Evolutionary conservation across 1,139 yeast genomes (phyloP).

Genomic region (Diutina catenulata): DNA sequence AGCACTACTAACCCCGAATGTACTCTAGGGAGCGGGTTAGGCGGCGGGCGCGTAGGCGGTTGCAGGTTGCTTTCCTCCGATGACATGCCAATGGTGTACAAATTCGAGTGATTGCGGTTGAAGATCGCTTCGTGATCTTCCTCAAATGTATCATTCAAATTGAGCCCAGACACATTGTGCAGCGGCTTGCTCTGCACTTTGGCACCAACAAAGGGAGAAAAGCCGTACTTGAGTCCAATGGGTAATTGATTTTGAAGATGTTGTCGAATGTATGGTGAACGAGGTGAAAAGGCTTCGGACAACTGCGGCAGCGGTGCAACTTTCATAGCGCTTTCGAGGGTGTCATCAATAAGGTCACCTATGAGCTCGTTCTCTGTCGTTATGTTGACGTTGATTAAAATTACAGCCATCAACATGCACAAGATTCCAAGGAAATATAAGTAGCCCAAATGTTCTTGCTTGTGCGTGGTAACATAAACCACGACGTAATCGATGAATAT

Average conservation of each 20-base stretch:
- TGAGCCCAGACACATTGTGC: conserved; percentile 10
- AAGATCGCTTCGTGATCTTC: conserved; percentile 9
- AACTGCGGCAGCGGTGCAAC: conserved; percentile 14
- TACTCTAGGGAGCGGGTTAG: no score
- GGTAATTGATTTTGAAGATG: conserved; percentile 5
- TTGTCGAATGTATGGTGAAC: no score
- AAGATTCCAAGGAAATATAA: conserved; percentile 33
- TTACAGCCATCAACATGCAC: conserved; percentile 34
- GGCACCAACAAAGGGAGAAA: conserved; percentile 6
- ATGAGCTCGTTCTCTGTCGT: conserved; percentile 32
- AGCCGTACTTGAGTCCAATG: conserved; percentile 9
- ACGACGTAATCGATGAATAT: conserved; percentile 34
- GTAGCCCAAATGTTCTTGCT: not conserved
- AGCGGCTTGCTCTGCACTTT: conserved; percentile 7
- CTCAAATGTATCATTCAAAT: conserved; percentile 11
- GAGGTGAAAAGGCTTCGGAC: conserved; percentile 4
- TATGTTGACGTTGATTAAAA: conserved; percentile 33
- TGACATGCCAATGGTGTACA: conserved; percentile 16
- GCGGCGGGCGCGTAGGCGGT: no score
- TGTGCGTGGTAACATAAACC: not conserved
- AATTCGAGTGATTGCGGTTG: conserved; percentile 15
- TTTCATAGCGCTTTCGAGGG: conserved; percentile 35
- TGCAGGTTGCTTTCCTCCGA: no score
- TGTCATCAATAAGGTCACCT: conserved; percentile 37
- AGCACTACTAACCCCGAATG: no score